These are phyloP conservation scores for Cyberlindnera lachancei DNA, from an alignment of 805 yeast species.

Conservation along the genomic window DNA sequence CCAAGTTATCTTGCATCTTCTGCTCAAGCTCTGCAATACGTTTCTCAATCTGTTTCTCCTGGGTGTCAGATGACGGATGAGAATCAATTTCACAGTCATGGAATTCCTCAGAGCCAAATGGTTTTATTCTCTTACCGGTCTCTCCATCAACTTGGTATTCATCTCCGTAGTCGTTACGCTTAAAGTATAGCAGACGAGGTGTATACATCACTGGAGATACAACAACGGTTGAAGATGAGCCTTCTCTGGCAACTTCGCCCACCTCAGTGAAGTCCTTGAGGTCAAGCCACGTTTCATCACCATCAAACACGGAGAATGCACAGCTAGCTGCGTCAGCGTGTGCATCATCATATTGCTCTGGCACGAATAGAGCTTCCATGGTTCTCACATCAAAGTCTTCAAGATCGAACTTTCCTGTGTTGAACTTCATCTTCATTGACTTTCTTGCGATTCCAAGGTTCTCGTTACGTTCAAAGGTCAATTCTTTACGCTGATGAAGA, in stretches of 20 bases:
- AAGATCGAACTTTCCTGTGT: slow-evolving; percentile 55
- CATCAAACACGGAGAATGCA: slow-evolving; percentile 37
- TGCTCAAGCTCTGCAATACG: slow-evolving; percentile 11
- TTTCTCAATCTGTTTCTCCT: slow-evolving; percentile 28
- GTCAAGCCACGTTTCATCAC: slow-evolving; percentile 57
- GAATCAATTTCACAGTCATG: slow-evolving; percentile 47
- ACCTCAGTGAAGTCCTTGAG: slow-evolving; percentile 54
- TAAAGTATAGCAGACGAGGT: slow-evolving; percentile 60
- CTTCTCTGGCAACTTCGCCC: slow-evolving; percentile 29
- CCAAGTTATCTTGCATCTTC: slow-evolving; percentile 28
- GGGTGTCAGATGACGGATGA: slow-evolving; percentile 38
- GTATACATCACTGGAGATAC: slow-evolving; percentile 59
- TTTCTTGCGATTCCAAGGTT: slow-evolving; percentile 40
- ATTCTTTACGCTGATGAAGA: slow-evolving; percentile 55
- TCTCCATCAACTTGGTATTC: slow-evolving; percentile 31
- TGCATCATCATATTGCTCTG: slow-evolving; percentile 7
- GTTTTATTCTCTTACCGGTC: slow-evolving; percentile 27
- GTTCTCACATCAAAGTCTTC: slow-evolving; percentile 53
- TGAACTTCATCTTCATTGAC: slow-evolving; percentile 49
- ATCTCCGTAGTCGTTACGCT: slow-evolving; percentile 50
- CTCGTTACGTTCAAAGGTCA: slow-evolving; percentile 35
- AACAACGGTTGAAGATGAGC: slow-evolving; percentile 34
- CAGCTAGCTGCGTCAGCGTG: too few species aligned
- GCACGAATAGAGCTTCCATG: slow-evolving; percentile 39
- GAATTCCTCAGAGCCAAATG: slow-evolving; percentile 46